Evolutionary conservation across 1,284 basidiomycete genomes (phyloP), one percentile per base, ranked within the genome.

Genomic region (Wolfiporia cocos): DNA sequence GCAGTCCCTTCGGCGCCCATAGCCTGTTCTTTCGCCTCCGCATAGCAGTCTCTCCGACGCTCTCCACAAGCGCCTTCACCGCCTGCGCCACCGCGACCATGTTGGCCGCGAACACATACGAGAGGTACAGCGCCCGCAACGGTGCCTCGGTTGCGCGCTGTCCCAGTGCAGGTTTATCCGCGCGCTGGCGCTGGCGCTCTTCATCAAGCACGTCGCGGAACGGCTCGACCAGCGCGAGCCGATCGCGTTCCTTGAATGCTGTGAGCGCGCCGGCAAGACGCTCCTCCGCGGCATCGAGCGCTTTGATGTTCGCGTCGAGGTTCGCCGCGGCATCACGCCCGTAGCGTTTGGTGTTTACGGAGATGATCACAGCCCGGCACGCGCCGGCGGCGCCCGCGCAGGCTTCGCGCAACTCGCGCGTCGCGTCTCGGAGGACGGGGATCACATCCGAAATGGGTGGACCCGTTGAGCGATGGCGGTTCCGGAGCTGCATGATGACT

Each of bases 271-370:
- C 34, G 6, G 51, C 53, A 4, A 80, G 65, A 3, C 51, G 52
- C 22, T 58, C 60, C 3, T 68, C 58, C 11, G 65, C 60, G 1
- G 49, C 57, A 42, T 73, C 67, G 10, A 78, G 62, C 4, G 57
- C 58, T 11, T 34, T 41, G n/a, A 56, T 49, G 20, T 43, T 45
- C 24, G 58, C 48, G 23, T 56, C 56, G 24, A 59, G 49, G 29
- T 64, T 61, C 2, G 38, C 48, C 15, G 39, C 51, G 17, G 47
- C 48, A 12, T 47, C 49, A 11, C 55, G 50, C 50, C 49, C 48
- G 66, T 73, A 81, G 22, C 78, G 66, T 11, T 64, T 62, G 12
- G 58, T 62, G 55, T 82, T 81, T 47, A 75, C 60, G 34, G 63
- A 55, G 14, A 66, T 57, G 21, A 80, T 49, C 39, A 67, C 64